Evolutionary conservation across 768 basidiomycete species (phyloP).

Genomic region (Suillus spraguei): DNA sequence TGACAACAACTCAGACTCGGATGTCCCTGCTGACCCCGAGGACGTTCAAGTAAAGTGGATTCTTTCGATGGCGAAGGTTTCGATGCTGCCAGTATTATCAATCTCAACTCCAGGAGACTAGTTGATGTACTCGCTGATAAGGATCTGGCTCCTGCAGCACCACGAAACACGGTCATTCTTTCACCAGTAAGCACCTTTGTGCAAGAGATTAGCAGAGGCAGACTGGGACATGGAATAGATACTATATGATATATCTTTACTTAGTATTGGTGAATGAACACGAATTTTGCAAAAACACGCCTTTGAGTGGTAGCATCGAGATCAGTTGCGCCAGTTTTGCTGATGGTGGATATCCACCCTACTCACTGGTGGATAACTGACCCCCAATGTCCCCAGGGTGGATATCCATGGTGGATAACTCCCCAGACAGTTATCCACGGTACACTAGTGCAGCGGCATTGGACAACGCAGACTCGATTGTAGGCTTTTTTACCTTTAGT

Average conservation of each 20-base stretch:
- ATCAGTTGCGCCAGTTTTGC: too few species aligned
- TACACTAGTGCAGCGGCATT: too few species aligned
- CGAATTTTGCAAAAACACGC: too few species aligned
- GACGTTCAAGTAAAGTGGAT: neutral
- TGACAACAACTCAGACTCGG: neutral
- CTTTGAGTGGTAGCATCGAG: too few species aligned
- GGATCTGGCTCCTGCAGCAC: neutral
- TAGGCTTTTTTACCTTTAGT: too few species aligned
- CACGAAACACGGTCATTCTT: neutral
- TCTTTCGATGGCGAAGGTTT: neutral
- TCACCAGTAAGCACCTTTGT: neutral
- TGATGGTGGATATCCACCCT: too few species aligned
- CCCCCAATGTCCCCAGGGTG: neutral
- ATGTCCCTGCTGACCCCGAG: neutral
- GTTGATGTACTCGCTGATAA: neutral
- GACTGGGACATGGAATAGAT: neutral
- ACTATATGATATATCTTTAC: too few species aligned
- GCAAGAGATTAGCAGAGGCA: neutral
- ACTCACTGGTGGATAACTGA: neutral
- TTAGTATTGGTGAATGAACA: too few species aligned
- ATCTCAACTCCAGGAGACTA: neutral
- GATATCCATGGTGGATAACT: neutral
- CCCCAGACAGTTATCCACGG: too few species aligned
- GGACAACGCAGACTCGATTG: too few species aligned
- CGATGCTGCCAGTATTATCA: neutral